phyloP scores from a whole-genome alignment of 2,329 filamentous ascomycete genomes.

The Colletotrichum caudatum region DNA sequence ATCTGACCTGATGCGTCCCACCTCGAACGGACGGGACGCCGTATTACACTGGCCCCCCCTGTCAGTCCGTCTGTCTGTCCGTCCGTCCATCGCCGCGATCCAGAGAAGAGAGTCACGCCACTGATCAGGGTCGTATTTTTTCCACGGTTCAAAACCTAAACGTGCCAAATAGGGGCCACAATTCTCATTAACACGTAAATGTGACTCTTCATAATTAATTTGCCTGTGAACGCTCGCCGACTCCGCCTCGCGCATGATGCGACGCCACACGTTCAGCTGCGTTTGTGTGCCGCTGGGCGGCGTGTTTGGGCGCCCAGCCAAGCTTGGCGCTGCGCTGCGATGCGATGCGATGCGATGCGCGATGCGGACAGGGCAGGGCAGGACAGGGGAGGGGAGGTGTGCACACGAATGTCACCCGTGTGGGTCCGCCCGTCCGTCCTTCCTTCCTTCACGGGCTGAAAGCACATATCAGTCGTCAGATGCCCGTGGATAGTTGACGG shows the following conservation, averaged over 20 bases:
- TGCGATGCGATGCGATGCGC: too few relatives aligned
- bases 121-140: neutral
- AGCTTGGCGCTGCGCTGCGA: neutral
- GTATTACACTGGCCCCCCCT: neutral
- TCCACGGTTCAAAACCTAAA: neutral
- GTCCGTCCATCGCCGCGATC: neutral
- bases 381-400: too few relatives aligned
- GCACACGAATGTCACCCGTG: neutral
- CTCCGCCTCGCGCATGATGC: slow-evolving; percentile 15
- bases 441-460: neutral
- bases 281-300: neutral
- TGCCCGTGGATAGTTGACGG: neutral
- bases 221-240: neutral
- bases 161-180: neutral
- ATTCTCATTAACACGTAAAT: neutral
- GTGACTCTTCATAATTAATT: slow-evolving; percentile 1
- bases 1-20: slow-evolving; percentile 23
- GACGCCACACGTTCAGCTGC: slow-evolving; percentile 22
- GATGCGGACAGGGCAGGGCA: neutral
- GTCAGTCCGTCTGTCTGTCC: too few relatives aligned
- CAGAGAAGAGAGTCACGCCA: neutral
- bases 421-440: neutral
- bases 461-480: slow-evolving; percentile 3
- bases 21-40: neutral
- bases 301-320: slow-evolving; percentile 1